phyloP scores from a whole-genome alignment of 1,139 yeast species.

The Casaregolazyma lundiana region DNA sequence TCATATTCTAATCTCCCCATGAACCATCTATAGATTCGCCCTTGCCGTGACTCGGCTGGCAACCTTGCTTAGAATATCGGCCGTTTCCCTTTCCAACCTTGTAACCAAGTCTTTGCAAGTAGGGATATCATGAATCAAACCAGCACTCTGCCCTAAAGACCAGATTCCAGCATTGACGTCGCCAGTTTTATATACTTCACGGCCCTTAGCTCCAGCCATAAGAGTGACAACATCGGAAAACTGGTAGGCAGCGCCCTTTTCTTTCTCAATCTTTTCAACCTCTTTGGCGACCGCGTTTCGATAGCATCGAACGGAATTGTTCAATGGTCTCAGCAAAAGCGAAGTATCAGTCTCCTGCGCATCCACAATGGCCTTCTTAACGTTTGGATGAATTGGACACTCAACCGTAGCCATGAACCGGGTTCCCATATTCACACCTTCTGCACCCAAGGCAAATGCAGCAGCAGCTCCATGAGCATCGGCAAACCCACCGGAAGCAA shows the following conservation, averaged over 20 bases:
- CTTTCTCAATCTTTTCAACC: slow-evolving; percentile 29
- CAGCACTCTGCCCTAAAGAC: slow-evolving; percentile 33
- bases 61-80: slow-evolving; percentile 13
- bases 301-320: slow-evolving; percentile 33
- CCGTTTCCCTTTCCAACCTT: slow-evolving; percentile 26
- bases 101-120: slow-evolving; percentile 28
- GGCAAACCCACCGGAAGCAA: slow-evolving; percentile 37
- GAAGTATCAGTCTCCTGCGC: slow-evolving; percentile 33
- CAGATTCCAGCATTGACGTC: slow-evolving; percentile 34
- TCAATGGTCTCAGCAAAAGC: slow-evolving; percentile 29
- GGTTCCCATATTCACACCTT: slow-evolving; percentile 36
- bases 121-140: slow-evolving; percentile 31
- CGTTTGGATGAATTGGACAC: slow-evolving; percentile 32
- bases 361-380: slow-evolving; percentile 32
- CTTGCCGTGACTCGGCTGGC: neutral
- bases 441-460: slow-evolving; percentile 35
- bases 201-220: slow-evolving; percentile 33
- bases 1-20: no score
- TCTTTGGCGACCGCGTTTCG: slow-evolving; percentile 30
- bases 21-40: neutral
- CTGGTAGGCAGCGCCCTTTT: slow-evolving; percentile 21
- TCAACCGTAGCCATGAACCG: slow-evolving; percentile 34
- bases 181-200: slow-evolving; percentile 30
- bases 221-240: slow-evolving; percentile 28
- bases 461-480: slow-evolving; percentile 36